These are phyloP conservation scores for Bryoerythrophyllum caledonicum DNA, from an alignment of 225 moss, liverwort and hornwort genomes.

Conservation along the genomic window DNA sequence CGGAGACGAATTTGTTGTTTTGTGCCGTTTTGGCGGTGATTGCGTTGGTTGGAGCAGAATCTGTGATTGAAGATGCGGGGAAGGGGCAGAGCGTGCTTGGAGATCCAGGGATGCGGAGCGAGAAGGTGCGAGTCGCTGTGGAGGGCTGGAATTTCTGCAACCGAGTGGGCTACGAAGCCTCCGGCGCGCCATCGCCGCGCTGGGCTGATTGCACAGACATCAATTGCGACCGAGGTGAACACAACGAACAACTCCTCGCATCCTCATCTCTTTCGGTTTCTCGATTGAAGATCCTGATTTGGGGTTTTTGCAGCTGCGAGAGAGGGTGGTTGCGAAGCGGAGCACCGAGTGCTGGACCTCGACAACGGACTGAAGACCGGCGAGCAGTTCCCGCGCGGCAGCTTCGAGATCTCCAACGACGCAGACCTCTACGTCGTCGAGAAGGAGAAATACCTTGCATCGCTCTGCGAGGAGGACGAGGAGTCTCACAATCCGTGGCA, in stretches of 20 bases:
- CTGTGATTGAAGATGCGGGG: conserved; percentile 10
- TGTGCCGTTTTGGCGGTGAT: background rate
- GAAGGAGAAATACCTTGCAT: conserved; percentile 80
- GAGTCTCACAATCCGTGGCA: conserved; percentile 49
- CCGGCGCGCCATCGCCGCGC: conserved; percentile 61
- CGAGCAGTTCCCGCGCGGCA: conserved; percentile 56
- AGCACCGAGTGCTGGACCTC: conserved; percentile 43
- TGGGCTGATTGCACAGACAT: conserved; percentile 96
- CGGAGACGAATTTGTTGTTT: background rate
- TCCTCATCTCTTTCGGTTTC: too few species aligned
- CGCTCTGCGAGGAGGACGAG: conserved; percentile 42
- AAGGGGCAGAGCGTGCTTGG: conserved; percentile 59
- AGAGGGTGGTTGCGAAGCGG: conserved; percentile 36
- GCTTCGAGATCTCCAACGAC: conserved; percentile 43
- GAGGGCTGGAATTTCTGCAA: conserved; percentile 97
- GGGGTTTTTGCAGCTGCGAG: conserved; percentile 16
- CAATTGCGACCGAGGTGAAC: conserved; percentile 12
- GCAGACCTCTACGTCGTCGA: conserved; percentile 73
- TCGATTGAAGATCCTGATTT: background rate
- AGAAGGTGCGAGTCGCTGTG: conserved; percentile 78
- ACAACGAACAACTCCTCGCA: too few species aligned
- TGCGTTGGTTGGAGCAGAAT: conserved; percentile 10
- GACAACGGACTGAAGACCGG: conserved; percentile 68
- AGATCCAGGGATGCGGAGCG: conserved; percentile 81
- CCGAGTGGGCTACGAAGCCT: conserved; percentile 55